Percentiles rank a stretch among this genome's conserved stretches.
Conservation (phyloP, 768 basidiomycete species). For the Serpula lacrymans region DNA sequence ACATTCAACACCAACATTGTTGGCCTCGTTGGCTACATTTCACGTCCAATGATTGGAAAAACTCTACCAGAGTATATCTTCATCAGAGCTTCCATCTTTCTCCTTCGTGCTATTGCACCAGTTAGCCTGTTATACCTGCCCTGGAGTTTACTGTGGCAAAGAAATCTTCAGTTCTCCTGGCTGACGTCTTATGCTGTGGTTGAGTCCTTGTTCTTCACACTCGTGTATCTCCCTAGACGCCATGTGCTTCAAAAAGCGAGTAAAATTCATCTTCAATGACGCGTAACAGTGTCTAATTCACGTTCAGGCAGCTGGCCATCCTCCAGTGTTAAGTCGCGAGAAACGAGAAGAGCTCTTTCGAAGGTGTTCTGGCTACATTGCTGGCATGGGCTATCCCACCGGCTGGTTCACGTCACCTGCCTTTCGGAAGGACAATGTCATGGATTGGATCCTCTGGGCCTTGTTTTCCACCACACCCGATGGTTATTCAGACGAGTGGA, state of each 20-base stretch:
- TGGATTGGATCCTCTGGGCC: conserved; percentile 67
- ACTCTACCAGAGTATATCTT: conserved; percentile 49
- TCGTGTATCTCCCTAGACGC: conserved; percentile 47
- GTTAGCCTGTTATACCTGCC: conserved; percentile 39
- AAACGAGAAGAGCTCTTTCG: conserved; percentile 47
- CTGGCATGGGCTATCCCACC: conserved; percentile 28
- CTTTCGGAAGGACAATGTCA: conserved; percentile 44
- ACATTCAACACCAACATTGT: too few relatives aligned
- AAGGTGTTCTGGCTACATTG: conserved; percentile 35
- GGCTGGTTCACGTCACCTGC: conserved; percentile 51
- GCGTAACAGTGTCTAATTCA: neutral
- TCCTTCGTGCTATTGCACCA: conserved; percentile 48
- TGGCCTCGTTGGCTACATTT: too few relatives aligned
- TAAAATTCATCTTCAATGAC: neutral
- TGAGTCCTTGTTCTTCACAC: conserved; percentile 48
- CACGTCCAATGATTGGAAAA: conserved; percentile 53
- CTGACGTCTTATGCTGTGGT: conserved; percentile 32
- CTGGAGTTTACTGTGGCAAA: conserved; percentile 11
- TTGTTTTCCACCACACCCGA: conserved; percentile 44
- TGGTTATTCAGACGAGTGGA: conserved; percentile 34
- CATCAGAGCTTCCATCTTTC: conserved; percentile 43
- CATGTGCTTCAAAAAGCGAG: conserved; percentile 43
- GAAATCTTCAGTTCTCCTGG: conserved; percentile 6
- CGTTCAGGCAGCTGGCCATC: conserved; percentile 31
- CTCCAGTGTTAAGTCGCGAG: conserved; percentile 35